These are phyloP conservation scores for Bryoerythrophyllum caledonicum DNA, from an alignment of 225 moss, liverwort and hornwort species.

Conservation along the genomic window DNA sequence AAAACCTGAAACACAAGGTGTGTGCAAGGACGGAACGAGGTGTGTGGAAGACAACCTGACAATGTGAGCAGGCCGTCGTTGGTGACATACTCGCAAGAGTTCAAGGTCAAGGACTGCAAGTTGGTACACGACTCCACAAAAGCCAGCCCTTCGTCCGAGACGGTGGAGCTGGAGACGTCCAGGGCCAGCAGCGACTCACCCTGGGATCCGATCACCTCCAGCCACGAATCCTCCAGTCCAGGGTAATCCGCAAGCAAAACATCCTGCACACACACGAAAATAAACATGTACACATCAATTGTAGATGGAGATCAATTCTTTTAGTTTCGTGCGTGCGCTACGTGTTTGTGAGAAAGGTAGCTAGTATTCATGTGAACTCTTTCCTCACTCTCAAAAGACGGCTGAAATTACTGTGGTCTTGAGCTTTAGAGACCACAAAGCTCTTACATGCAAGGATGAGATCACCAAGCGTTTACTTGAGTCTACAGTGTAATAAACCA, in stretches of 20 bases:
- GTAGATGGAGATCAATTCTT: too few species aligned
- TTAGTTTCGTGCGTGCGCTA: too few species aligned
- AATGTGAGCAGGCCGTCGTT: constrained; percentile 67
- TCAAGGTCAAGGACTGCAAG: constrained; percentile 66
- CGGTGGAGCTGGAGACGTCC: constrained; percentile 80
- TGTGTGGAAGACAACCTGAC: constrained; percentile 52
- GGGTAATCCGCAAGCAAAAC: constrained; percentile 71
- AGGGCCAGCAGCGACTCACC: constrained; percentile 79
- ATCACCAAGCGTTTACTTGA: too few species aligned
- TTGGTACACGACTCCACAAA: constrained; percentile 65
- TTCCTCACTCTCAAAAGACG: too few species aligned
- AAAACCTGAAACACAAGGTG: constrained; percentile 7
- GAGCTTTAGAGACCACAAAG: too few species aligned
- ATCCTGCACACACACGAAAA: constrained; percentile 50
- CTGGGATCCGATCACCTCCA: constrained; percentile 86
- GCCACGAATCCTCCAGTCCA: constrained; percentile 84
- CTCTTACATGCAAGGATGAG: too few species aligned
- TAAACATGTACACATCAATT: too few species aligned
- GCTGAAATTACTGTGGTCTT: too few species aligned
- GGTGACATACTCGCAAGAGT: constrained; percentile 77
- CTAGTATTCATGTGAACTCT: too few species aligned
- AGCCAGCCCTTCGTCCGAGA: constrained; percentile 78
- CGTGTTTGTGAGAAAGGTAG: too few species aligned
- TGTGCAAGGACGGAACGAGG: too few species aligned
- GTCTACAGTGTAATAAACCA: too few species aligned